Evolutionary conservation across 495 filamentous ascomycete species (phyloP).

Genomic region (Penicillium lagena): DNA sequence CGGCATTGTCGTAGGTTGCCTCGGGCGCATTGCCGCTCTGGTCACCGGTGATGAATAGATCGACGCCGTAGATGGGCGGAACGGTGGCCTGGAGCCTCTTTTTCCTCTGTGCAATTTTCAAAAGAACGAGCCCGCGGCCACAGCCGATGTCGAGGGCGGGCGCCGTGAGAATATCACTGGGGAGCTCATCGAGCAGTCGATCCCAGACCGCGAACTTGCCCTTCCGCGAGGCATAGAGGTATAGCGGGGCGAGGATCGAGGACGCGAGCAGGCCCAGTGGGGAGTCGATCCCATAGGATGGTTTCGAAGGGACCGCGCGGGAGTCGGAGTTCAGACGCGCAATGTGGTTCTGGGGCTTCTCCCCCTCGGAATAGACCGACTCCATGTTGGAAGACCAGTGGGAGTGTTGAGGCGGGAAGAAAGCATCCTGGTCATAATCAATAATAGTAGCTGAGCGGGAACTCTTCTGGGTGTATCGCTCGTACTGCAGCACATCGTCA

Average conservation of each 20-base stretch:
- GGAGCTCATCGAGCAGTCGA: neutral
- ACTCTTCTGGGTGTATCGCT: no score
- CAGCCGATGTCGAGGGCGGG: neutral
- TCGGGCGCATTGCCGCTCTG: neutral
- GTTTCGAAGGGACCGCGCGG: no score
- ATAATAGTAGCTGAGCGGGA: no score
- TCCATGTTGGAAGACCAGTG: no score
- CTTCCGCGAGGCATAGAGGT: neutral
- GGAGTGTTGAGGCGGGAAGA: no score
- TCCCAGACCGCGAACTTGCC: neutral
- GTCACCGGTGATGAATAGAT: neutral
- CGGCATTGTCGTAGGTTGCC: neutral
- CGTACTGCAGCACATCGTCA: no score
- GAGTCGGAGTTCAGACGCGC: no score
- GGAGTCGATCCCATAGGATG: no score
- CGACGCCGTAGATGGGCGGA: neutral
- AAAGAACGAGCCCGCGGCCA: neutral
- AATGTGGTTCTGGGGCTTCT: no score
- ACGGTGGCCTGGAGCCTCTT: neutral
- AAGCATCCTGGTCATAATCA: no score
- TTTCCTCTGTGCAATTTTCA: neutral
- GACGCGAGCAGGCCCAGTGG: neutral
- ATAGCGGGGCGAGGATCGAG: neutral
- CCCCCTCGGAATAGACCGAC: no score
- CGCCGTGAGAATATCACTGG: neutral